A percentile compares a stretch with the other conserved stretches of the same genome.
Evolutionary conservation across 768 basidiomycete genomes (phyloP).

Genomic region (Russula earlei): DNA sequence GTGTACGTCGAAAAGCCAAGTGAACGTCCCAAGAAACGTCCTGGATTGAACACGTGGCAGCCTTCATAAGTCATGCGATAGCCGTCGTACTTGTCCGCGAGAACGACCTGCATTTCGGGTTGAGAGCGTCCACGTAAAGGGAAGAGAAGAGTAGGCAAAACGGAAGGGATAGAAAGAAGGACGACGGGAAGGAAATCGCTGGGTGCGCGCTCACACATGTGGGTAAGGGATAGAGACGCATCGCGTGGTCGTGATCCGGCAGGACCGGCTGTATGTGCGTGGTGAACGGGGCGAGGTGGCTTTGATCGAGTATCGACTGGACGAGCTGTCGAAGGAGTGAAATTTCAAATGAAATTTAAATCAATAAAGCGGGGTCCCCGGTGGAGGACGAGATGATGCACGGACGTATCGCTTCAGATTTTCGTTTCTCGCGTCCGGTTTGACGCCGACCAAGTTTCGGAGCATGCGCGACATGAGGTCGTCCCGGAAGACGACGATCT

Average conservation of each 20-base stretch:
- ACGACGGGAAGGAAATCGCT: neutral
- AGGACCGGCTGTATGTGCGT: constrained; percentile 77
- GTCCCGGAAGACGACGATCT: constrained; percentile 89
- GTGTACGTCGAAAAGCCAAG: constrained; percentile 88
- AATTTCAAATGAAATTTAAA: no score
- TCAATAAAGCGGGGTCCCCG: no score
- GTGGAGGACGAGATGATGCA: neutral
- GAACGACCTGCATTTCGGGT: constrained; percentile 50
- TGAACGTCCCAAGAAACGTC: constrained; percentile 75
- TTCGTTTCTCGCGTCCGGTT: constrained; percentile 65
- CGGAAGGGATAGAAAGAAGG: neutral
- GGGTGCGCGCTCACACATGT: constrained; percentile 54
- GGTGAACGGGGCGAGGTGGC: constrained; percentile 85
- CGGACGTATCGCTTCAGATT: constrained; percentile 85
- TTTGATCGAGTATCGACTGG: constrained; percentile 93
- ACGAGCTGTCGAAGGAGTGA: constrained; percentile 53
- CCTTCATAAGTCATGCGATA: constrained; percentile 96
- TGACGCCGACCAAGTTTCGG: constrained; percentile 83
- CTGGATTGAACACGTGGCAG: constrained; percentile 98
- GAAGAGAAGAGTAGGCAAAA: neutral
- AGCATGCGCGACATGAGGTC: constrained; percentile 92
- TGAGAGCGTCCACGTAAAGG: no score
- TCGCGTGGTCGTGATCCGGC: constrained; percentile 84
- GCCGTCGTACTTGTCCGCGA: constrained; percentile 94
- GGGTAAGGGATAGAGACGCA: constrained; percentile 90